Conservation (phyloP, 192 early-diverging fungal genomes). For the Gonapodya prolifera region DNA sequence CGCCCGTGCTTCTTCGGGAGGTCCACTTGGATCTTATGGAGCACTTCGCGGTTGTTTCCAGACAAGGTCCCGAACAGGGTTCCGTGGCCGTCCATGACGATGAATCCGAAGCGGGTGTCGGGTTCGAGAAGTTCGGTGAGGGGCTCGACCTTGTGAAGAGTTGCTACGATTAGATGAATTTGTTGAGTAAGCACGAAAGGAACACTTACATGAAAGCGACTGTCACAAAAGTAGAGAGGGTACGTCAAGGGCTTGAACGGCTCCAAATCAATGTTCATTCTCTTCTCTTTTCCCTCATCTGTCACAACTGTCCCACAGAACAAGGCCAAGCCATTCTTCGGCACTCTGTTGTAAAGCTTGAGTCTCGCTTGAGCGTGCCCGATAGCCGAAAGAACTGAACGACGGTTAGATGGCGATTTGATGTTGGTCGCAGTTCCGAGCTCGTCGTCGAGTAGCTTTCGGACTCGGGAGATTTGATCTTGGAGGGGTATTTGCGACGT, state of each 20-base stretch:
- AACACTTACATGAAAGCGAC: constrained; percentile 74
- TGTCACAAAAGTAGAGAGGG: constrained; percentile 94
- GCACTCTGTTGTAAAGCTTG: constrained; percentile 88
- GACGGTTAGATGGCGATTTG: constrained; percentile 95
- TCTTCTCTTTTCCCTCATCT: constrained; percentile 98
- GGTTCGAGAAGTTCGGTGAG: constrained; percentile 81
- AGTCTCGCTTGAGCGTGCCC: constrained; percentile 91
- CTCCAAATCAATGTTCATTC: constrained; percentile 97
- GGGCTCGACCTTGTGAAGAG: constrained; percentile 47
- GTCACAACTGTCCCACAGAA: constrained; percentile 92
- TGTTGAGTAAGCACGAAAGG: background rate
- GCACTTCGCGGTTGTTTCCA: constrained; percentile 85
- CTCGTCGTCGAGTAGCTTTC: constrained; percentile 93
- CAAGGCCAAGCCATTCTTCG: constrained; percentile 86
- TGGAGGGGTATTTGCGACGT: background rate
- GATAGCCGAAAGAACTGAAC: constrained; percentile 93
- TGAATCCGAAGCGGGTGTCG: constrained; percentile 95
- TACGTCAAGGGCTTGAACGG: constrained; percentile 99
- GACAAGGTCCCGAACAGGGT: constrained; percentile 82
- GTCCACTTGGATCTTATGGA: constrained; percentile 91
- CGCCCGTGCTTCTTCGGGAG: constrained; percentile 99
- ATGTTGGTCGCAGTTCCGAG: constrained; percentile 99
- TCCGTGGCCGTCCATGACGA: constrained; percentile 98
- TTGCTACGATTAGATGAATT: background rate
- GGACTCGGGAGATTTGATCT: constrained; percentile 79